Base-by-base conservation (phyloP, 176 grass and related monocot genomes). In the Tuctoria greenei region DNA sequence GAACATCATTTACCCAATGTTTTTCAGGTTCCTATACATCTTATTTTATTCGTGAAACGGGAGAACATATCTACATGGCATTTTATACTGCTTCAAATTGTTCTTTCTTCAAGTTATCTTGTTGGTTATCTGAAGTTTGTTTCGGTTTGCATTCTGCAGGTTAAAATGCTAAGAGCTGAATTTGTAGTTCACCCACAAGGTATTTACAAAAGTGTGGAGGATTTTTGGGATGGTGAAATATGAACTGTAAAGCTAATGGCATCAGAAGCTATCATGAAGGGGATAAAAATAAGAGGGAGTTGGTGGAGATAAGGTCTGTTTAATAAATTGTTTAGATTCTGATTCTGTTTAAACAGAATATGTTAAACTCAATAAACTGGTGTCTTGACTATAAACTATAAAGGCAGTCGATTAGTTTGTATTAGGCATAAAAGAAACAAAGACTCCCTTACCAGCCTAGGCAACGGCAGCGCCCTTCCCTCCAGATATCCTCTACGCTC, bases 201-300 rank as follows among this genome's bases (percentile, higher is more conserved):
- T 46, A 37, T 83, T 20, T 85, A 80, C 65, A 88, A 77, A 57
- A 88, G 63, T 10, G 20, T 83, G 35, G 90, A 88, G 43, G 90
- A 92, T 20, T 18, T 92, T 14, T 89, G 90, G 90, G 90, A 92
- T 57, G 79, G 86, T 28, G 90, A 92, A 72, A 91, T 25, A 41
- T 52, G 8, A 64, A 51, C 8, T 44, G 21, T 9, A 28, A 7
- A 17, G 20, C 10, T 55, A 40, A 73, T 10, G 21, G 35, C 34
- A 38, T 68, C 38, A 16, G n/a, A 41, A 42, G 39, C 15, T 7
- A 63, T 14, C 60, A 63, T 63, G 34, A 36, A 34, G n/a, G n/a
- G n/a, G n/a, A n/a, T n/a, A n/a, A n/a, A n/a, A n/a, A n/a, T n/a
- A n/a, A n/a, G n/a, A n/a, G n/a, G n/a, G n/a, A n/a, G n/a, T n/a